A percentile compares a stretch with the other conserved stretches of the same genome.
phyloP scores from a whole-genome alignment of 441 rosid genomes.

The Populus hybrid region DNA sequence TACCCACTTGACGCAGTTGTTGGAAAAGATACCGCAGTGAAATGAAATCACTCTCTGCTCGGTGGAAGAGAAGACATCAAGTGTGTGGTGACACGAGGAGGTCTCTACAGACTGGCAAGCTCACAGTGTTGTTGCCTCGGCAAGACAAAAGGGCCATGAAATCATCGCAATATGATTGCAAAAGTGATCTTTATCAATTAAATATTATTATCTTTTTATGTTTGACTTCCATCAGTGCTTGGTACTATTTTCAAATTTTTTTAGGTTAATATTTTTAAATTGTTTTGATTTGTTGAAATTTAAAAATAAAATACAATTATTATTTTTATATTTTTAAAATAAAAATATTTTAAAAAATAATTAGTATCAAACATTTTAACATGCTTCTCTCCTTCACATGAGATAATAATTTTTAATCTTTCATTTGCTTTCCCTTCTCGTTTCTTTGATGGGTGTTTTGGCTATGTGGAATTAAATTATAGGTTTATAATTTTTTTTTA shows the following conservation, averaged over 20 bases:
- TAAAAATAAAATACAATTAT: no score
- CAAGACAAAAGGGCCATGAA: constrained; percentile 11
- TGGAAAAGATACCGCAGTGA: not conserved
- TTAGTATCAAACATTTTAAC: no score
- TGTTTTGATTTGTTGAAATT: no score
- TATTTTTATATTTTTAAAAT: no score
- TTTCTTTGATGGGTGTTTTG: not conserved
- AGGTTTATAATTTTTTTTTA: no score
- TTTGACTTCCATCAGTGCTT: no score
- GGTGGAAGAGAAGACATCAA: not conserved
- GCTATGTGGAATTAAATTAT: no score
- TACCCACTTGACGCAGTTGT: not conserved
- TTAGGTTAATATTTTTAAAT: no score
- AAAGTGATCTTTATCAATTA: no score
- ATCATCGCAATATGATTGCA: constrained; percentile 32
- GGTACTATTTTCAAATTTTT: no score
- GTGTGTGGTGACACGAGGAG: not conserved
- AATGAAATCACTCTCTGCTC: not conserved
- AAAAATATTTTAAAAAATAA: no score
- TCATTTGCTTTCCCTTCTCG: not conserved
- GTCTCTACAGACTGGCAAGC: constrained; percentile 11
- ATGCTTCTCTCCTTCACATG: constrained; percentile 10
- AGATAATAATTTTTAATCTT: not conserved
- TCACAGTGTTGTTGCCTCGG: not conserved
- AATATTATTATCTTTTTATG: not conserved